Conservation (phyloP, 352 stramenopile genomes). For the Phytopythium aichiense region DNA sequence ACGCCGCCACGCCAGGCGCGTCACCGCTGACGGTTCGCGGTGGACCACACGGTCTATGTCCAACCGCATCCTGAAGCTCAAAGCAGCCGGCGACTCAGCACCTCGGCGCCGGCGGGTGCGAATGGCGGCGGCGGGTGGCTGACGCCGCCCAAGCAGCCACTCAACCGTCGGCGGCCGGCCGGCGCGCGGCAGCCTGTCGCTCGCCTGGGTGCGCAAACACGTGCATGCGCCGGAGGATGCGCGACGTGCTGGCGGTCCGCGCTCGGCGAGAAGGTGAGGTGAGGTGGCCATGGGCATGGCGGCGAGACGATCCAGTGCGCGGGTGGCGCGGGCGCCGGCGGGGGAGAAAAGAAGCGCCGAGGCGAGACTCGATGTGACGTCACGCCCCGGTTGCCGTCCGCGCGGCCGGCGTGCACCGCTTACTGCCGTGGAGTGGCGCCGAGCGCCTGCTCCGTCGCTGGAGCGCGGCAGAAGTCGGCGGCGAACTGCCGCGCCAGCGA, state of each 20-base stretch:
- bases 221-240: background rate
- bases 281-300: background rate
- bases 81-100: background rate
- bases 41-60: background rate
- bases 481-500: conserved; percentile 24
- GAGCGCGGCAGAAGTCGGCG: conserved; percentile 29
- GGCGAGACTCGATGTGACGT: background rate
- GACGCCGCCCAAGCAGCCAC: background rate
- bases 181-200: background rate
- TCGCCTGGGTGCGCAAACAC: conserved; percentile 1
- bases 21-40: background rate
- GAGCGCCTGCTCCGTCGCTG: conserved; percentile 2
- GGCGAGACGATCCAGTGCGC: background rate
- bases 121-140: background rate
- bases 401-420: background rate
- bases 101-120: background rate
- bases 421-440: background rate
- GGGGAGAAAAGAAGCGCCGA: conserved; percentile 1
- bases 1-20: background rate
- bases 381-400: background rate
- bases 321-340: background rate
- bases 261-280: no score
- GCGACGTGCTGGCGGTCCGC: background rate
- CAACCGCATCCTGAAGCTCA: background rate
- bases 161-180: background rate